Base-by-base conservation (phyloP, 805 yeast species). In the Yarrowia bubula region DNA sequence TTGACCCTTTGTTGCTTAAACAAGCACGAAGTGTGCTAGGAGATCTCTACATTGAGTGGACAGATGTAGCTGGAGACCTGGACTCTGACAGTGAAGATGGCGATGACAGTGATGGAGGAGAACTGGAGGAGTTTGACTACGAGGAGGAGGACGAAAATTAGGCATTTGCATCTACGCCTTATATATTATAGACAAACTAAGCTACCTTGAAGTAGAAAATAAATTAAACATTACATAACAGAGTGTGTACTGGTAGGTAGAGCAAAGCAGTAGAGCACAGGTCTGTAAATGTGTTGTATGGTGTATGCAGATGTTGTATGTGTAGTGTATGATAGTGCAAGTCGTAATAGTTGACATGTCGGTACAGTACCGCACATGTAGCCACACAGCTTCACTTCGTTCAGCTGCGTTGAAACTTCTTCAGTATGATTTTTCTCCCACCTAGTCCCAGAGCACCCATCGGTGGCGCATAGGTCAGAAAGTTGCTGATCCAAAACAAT, bases 1-100 rank as follows among this genome's bases (percentile, higher is more conserved):
- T 90, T 74, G 98, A 93, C 78, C 99, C 99, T 1, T 76, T 95
- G 67, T 84, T 89, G 60, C 81, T 93, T 68, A 88, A 86, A 50
- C 76, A 76, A 10, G 83, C 90, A 55, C 84, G 86, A 70, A 74
- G 76, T 43, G 74, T 84, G 38, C 77, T 95, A 65, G 78, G 81
- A 37, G 79, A 76, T 6, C 80, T 81, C 66, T 89, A 86, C 72
- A 85, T 92, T 32, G 95, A 92, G 71, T 93, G 98, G 98, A 82
- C 81, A 41, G 92, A 85, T 47, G 89, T 86, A 38, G 87, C 87
- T 44, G 89, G 83, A 8, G 83, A 79, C 39, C 78, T 80, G 65
- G 80, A 77, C 65, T 72, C 71, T 31, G 75, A 77, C 8, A 84
- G 81, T 64, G 84, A 80, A 61, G 78, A 78, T 15, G 81, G 79